phyloP scores from a whole-genome alignment of 495 filamentous ascomycete genomes.

The Tricharina praecox region DNA sequence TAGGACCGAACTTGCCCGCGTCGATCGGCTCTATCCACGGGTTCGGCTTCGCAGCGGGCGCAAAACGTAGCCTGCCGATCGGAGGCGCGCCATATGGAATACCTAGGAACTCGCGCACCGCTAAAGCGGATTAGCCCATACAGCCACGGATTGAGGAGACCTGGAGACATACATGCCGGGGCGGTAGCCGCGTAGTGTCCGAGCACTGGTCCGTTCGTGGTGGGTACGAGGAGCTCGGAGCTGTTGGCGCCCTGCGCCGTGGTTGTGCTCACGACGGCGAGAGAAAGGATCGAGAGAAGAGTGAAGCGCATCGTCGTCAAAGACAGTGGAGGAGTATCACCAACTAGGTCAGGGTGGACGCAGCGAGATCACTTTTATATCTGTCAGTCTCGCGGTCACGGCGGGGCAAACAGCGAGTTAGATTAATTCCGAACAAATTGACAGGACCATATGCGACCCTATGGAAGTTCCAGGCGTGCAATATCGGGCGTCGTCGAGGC shows the following conservation, averaged over 20 bases:
- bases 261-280: not conserved
- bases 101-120: too few species aligned
- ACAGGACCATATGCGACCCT: too few species aligned
- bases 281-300: not conserved
- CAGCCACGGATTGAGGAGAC: not conserved
- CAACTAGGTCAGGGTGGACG: too few species aligned
- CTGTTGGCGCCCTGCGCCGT: not conserved
- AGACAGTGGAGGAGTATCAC: too few species aligned
- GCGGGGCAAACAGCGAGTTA: too few species aligned
- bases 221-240: not conserved
- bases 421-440: too few species aligned
- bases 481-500: too few species aligned
- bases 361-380: too few species aligned
- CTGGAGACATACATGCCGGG: not conserved
- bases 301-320: not conserved
- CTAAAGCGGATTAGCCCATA: not conserved
- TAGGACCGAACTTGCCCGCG: not conserved
- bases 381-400: too few species aligned
- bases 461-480: too few species aligned
- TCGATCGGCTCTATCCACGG: constrained; percentile 1
- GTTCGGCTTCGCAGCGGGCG: not conserved
- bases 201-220: not conserved
- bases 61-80: not conserved
- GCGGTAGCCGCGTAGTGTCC: not conserved
- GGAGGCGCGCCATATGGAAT: constrained; percentile 1